phyloP scores from a whole-genome alignment of 2,329 filamentous ascomycete genomes.

The Pseudocercospora crystallina region DNA sequence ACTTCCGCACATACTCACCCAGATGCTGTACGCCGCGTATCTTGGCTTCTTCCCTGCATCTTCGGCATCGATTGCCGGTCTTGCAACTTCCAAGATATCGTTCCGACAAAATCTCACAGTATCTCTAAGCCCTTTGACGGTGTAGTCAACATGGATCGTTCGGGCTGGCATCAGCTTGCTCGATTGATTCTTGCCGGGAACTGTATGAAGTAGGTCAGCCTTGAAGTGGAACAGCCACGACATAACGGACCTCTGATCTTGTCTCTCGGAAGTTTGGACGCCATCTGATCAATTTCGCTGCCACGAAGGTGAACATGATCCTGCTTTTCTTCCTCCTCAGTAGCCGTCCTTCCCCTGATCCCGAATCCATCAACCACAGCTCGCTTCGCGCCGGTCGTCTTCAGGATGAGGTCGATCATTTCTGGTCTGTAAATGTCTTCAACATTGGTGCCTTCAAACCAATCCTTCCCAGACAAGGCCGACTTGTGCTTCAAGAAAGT shows the following conservation, averaged over 20 bases:
- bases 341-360: not conserved
- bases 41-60: constrained; percentile 4
- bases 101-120: not conserved
- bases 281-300: not conserved
- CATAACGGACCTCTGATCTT: not conserved
- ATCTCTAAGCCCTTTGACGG: constrained; percentile 1
- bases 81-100: constrained; percentile 2
- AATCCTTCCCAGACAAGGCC: not conserved
- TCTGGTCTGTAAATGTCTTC: constrained; percentile 3
- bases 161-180: not conserved
- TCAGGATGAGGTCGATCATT: not conserved
- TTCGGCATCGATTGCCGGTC: constrained; percentile 1
- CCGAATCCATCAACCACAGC: constrained; percentile 3
- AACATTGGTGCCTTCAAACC: constrained; percentile 4
- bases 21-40: constrained; percentile 5
- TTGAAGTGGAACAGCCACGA: not conserved
- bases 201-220: not conserved
- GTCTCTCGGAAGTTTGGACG: not conserved
- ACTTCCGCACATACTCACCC: not conserved
- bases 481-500: constrained; percentile 4
- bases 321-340: not conserved
- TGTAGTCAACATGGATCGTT: constrained; percentile 2
- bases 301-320: constrained; percentile 2
- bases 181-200: not conserved
- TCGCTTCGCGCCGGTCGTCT: constrained; percentile 4